Evolutionary conservation across 2,329 filamentous ascomycete genomes (phyloP).

Genomic region (Coniella vitis): DNA sequence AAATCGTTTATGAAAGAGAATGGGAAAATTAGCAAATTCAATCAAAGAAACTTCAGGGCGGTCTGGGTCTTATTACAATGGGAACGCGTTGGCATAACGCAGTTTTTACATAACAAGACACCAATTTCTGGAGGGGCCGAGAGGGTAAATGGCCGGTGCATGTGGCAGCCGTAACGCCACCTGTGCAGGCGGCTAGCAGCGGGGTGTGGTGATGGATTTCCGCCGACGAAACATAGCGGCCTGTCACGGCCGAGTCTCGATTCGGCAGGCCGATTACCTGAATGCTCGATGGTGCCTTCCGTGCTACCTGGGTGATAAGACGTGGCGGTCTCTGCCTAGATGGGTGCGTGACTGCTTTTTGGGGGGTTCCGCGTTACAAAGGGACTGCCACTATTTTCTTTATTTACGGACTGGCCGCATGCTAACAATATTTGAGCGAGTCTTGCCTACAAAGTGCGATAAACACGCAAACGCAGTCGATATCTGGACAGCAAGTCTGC

Average conservation of each 20-base stretch:
- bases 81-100: neutral
- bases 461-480: too few species aligned
- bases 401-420: too few species aligned
- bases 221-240: neutral
- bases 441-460: too few species aligned
- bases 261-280: neutral
- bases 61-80: neutral
- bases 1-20: too few species aligned
- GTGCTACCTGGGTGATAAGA: too few species aligned
- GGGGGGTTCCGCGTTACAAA: too few species aligned
- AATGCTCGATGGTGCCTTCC: neutral
- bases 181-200: slow-evolving; percentile 4
- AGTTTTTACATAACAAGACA: slow-evolving; percentile 3
- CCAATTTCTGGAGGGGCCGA: neutral
- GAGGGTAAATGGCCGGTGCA: neutral
- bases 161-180: neutral
- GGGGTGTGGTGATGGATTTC: neutral
- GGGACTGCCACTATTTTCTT: too few species aligned
- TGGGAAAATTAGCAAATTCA: neutral
- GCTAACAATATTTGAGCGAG: too few species aligned
- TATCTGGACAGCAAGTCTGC: too few species aligned
- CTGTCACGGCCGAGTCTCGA: neutral
- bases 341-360: too few species aligned
- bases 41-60: neutral
- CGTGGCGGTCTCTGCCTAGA: too few species aligned